A percentile compares a stretch with the other conserved stretches of the same genome.
phyloP scores from a whole-genome alignment of 768 basidiomycete species.

The Russula earlei region DNA sequence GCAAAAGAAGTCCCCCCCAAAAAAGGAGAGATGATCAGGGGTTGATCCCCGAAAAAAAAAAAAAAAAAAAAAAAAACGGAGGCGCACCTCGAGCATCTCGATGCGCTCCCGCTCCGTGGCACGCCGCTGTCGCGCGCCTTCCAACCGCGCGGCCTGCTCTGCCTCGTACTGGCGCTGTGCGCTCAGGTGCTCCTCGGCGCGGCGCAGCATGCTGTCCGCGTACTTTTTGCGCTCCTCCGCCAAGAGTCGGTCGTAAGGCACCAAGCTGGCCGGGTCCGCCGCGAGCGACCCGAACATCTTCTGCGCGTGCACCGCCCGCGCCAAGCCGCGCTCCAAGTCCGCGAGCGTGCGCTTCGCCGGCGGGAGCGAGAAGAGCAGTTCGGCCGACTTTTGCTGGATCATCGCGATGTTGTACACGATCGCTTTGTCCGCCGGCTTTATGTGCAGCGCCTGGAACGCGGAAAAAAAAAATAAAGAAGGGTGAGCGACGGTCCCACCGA shows the following conservation, averaged over 20 bases:
- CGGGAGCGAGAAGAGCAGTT: slow-evolving; percentile 69
- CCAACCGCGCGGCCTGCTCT: slow-evolving; percentile 62
- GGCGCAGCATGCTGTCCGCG: slow-evolving; percentile 76
- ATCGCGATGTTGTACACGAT: slow-evolving; percentile 94
- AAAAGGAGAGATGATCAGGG: too few relatives aligned
- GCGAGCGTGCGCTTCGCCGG: slow-evolving; percentile 70
- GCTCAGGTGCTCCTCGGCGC: slow-evolving; percentile 69
- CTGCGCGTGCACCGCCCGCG: slow-evolving; percentile 78
- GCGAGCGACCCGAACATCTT: slow-evolving; percentile 81
- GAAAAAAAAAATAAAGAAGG: slow-evolving; percentile 23
- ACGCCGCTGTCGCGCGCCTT: slow-evolving; percentile 65
- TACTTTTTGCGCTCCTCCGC: slow-evolving; percentile 87
- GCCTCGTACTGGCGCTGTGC: slow-evolving; percentile 63
- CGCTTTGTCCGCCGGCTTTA: slow-evolving; percentile 84
- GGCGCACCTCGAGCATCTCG: slow-evolving; percentile 56
- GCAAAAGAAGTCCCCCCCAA: not conserved
- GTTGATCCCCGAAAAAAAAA: too few relatives aligned
- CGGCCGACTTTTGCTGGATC: slow-evolving; percentile 94
- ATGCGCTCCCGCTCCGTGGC: slow-evolving; percentile 68
- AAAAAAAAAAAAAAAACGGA: not conserved
- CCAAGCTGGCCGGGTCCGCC: slow-evolving; percentile 50
- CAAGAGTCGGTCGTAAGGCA: slow-evolving; percentile 81
- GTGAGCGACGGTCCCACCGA: too few relatives aligned
- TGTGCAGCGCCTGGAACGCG: slow-evolving; percentile 61
- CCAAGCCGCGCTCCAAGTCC: slow-evolving; percentile 69